Percentiles rank a stretch among this genome's conserved stretches.
Conservation (phyloP, 2,329 filamentous ascomycete species). For the Emergomyces orientalis region DNA sequence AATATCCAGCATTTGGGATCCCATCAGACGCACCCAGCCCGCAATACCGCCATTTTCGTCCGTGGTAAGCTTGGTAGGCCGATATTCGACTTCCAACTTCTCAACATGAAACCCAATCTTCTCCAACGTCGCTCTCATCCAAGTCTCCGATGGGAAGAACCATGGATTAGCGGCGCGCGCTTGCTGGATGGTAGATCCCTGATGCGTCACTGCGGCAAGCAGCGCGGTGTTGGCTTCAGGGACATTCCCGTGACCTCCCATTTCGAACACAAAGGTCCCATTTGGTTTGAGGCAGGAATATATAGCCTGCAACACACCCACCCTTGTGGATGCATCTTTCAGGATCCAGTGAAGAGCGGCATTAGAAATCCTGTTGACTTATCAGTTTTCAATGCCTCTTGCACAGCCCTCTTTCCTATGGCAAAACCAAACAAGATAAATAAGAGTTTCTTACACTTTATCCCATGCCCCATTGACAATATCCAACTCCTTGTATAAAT, state of each 20-base stretch:
- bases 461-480: slow-evolving; percentile 29
- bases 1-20: slow-evolving; percentile 48
- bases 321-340: slow-evolving; percentile 36
- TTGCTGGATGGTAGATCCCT: slow-evolving; percentile 43
- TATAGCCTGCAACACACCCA: slow-evolving; percentile 46
- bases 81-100: slow-evolving; percentile 52
- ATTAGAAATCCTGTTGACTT: slow-evolving; percentile 44
- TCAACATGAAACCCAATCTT: slow-evolving; percentile 41
- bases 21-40: slow-evolving; percentile 59
- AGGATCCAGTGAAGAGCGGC: slow-evolving; percentile 62
- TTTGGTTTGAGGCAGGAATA: slow-evolving; percentile 43
- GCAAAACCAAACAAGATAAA: neutral
- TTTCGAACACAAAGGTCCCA: slow-evolving; percentile 57
- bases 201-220: slow-evolving; percentile 42
- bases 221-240: slow-evolving; percentile 53
- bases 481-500: slow-evolving; percentile 20
- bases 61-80: slow-evolving; percentile 47
- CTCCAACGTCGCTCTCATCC: slow-evolving; percentile 40
- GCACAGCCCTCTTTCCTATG: neutral
- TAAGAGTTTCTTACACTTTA: slow-evolving; percentile 40
- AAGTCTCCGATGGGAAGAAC: slow-evolving; percentile 61
- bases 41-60: slow-evolving; percentile 46
- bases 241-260: slow-evolving; percentile 62
- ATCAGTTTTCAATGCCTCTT: neutral
- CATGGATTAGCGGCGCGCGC: slow-evolving; percentile 51